phyloP scores from a whole-genome alignment of 306 rosid species.

The Prunus mira region DNA sequence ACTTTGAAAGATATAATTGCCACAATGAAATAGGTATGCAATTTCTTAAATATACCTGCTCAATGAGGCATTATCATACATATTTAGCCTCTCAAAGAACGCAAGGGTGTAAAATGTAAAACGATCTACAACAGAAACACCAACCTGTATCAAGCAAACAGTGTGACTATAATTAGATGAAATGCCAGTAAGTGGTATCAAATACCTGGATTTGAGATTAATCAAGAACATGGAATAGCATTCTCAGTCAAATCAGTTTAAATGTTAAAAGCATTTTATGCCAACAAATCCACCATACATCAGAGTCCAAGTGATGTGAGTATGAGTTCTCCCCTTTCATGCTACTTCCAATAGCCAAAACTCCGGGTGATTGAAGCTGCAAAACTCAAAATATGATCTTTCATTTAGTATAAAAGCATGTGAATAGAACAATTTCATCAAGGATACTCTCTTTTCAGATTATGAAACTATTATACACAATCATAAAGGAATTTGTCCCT shows the following conservation, averaged over 20 bases:
- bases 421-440: neutral
- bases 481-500: neutral
- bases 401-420: conserved; percentile 23
- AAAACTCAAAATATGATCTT: conserved; percentile 33
- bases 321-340: conserved; percentile 97
- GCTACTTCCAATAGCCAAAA: conserved; percentile 97
- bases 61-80: conserved; percentile 89
- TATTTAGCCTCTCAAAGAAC: conserved; percentile 87
- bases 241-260: neutral
- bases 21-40: neutral
- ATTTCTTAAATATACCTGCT: conserved; percentile 52
- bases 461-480: neutral
- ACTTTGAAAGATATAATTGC: neutral
- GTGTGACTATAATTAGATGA: conserved; percentile 6
- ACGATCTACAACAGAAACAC: conserved; percentile 97
- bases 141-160: conserved; percentile 53
- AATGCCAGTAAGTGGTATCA: conserved; percentile 6
- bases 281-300: conserved; percentile 51
- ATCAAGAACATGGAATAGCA: conserved; percentile 2
- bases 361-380: conserved; percentile 96
- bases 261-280: conserved; percentile 1
- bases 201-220: neutral
- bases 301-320: conserved; percentile 95
- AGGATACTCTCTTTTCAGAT: neutral
- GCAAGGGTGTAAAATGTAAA: conserved; percentile 90